Conservation (phyloP, 202 grass and related monocot genomes). For the Carex arenaria region DNA sequence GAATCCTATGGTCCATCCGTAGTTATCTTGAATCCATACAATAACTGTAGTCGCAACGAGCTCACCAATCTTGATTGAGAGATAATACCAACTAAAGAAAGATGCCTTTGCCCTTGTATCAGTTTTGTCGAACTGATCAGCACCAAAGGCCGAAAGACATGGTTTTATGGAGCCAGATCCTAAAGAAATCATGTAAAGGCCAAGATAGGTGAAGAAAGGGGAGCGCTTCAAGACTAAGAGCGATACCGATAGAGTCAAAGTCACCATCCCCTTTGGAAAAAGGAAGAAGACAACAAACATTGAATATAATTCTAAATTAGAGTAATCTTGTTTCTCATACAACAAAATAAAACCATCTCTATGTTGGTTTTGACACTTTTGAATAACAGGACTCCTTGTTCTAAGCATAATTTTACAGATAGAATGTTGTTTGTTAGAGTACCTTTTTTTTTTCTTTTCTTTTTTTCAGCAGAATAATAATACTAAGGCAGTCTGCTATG, state of each 20-base stretch:
- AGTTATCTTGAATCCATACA: constrained; percentile 28
- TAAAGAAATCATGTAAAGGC: constrained; percentile 31
- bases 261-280: constrained; percentile 2
- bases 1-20: constrained; percentile 27
- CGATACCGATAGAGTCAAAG: constrained; percentile 12
- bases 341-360: neutral
- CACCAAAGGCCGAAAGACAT: constrained; percentile 30
- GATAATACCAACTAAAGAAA: constrained; percentile 40
- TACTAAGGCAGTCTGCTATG: neutral
- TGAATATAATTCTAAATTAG: neutral
- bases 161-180: constrained; percentile 36
- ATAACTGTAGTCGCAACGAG: constrained; percentile 29
- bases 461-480: neutral
- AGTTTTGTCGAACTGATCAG: constrained; percentile 32
- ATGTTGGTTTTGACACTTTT: too few species aligned
- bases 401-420: neutral
- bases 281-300: neutral
- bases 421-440: neutral
- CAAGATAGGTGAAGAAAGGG: constrained; percentile 2
- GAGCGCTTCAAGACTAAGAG: constrained; percentile 2
- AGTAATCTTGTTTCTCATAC: neutral
- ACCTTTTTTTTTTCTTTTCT: neutral
- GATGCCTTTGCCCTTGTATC: constrained; percentile 21
- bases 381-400: neutral
- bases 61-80: constrained; percentile 14